These are phyloP conservation scores for Amylostereum areolatum DNA, from an alignment of 1,284 basidiomycete genomes.

Conservation along the genomic window DNA sequence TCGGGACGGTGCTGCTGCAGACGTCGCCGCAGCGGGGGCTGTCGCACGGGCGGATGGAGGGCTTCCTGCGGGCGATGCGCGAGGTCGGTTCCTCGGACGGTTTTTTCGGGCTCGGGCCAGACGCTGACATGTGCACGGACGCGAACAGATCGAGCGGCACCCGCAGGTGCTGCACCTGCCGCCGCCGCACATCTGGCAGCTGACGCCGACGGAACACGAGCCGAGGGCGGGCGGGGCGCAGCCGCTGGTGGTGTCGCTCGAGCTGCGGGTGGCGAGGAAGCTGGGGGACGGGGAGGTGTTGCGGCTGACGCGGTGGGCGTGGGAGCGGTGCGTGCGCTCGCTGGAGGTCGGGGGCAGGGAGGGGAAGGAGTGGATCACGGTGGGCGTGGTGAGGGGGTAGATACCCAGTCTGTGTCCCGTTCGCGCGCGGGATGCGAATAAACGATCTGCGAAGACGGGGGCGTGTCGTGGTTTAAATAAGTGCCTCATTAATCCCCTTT, in stretches of 20 bases:
- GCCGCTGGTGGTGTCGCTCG: slow-evolving; percentile 74
- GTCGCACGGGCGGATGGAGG: slow-evolving; percentile 64
- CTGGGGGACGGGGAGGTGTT: slow-evolving; percentile 71
- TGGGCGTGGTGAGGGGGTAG: slow-evolving; percentile 41
- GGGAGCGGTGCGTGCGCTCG: slow-evolving; percentile 50
- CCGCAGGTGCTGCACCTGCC: slow-evolving; percentile 74
- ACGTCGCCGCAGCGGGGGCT: slow-evolving; percentile 70
- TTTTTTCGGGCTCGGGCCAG: too few relatives aligned
- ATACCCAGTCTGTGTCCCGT: too few relatives aligned
- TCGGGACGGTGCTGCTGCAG: slow-evolving; percentile 81
- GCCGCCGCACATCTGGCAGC: slow-evolving; percentile 83
- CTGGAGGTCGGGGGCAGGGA: slow-evolving; percentile 24
- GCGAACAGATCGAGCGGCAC: slow-evolving; percentile 74
- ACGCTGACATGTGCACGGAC: neutral
- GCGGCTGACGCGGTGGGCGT: slow-evolving; percentile 65
- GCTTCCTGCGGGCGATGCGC: slow-evolving; percentile 71
- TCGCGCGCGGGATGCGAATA: too few relatives aligned
- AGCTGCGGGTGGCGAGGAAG: slow-evolving; percentile 68
- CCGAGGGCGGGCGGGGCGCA: slow-evolving; percentile 19
- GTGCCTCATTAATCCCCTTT: too few relatives aligned
- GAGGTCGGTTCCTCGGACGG: too few relatives aligned
- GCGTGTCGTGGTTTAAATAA: too few relatives aligned
- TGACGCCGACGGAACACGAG: slow-evolving; percentile 43
- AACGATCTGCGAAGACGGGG: too few relatives aligned
- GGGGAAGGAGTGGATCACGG: slow-evolving; percentile 34